Evolutionary conservation across 106 monocot genomes (phyloP).

Genomic region (Dioscorea dumetorum): DNA sequence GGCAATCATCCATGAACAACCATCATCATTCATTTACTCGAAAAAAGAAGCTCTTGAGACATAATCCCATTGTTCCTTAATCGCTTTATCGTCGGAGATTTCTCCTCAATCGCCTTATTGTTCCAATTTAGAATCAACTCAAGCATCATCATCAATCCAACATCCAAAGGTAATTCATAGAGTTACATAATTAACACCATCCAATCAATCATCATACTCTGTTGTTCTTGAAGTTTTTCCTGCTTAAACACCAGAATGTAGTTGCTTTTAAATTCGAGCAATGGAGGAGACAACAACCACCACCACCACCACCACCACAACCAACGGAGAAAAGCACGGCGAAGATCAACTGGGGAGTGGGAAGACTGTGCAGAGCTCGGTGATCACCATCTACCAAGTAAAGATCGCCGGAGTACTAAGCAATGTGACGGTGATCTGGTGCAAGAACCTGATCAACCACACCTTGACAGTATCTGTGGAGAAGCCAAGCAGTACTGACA

Average conservation of each 20-base stretch:
- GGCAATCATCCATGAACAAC: no score
- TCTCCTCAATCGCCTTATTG: no score
- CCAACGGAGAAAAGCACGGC: conserved; percentile 2
- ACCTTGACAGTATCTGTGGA: conserved; percentile 62
- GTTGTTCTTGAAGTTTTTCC: background rate
- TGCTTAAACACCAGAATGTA: background rate
- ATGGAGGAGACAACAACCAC: conserved; percentile 26
- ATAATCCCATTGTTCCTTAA: no score
- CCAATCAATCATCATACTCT: no score
- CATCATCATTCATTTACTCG: no score
- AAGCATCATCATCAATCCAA: no score
- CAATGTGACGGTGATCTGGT: conserved; percentile 60
- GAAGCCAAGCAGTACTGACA: background rate
- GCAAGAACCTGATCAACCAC: conserved; percentile 68
- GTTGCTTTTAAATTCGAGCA: background rate
- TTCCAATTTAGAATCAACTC: no score
- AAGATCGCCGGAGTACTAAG: conserved; percentile 26
- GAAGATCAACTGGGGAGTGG: conserved; percentile 6
- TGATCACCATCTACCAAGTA: conserved; percentile 45
- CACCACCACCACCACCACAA: background rate
- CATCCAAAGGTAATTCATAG: background rate
- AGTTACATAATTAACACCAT: background rate
- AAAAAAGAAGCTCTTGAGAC: no score
- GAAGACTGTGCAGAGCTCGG: conserved; percentile 52
- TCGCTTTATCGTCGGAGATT: no score